Percentiles rank a stretch among this genome's conserved stretches.
Conservation (phyloP, 176 grass and related monocot genomes). For the Aechmea fasciata region DNA sequence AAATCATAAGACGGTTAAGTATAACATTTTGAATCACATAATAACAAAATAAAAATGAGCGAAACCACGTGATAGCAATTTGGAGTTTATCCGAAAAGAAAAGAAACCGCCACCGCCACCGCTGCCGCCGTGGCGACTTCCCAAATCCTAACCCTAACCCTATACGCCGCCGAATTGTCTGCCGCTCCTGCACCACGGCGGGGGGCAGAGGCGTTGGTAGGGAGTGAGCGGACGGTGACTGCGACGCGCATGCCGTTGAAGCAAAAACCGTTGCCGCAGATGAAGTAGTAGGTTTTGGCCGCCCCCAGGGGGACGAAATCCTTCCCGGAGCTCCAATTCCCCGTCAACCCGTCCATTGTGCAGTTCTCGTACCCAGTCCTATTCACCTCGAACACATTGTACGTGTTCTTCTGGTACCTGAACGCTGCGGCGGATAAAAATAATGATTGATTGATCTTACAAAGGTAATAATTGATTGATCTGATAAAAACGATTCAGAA, state of each 20-base stretch:
- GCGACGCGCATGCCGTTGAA: constrained; percentile 66
- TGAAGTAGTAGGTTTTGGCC: constrained; percentile 58
- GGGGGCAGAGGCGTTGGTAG: constrained; percentile 16
- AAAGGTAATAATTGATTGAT: too few species aligned
- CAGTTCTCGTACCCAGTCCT: constrained; percentile 78
- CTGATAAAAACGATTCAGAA: too few species aligned
- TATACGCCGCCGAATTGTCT: too few species aligned
- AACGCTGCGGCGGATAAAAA: constrained; percentile 33
- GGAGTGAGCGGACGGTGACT: constrained; percentile 31
- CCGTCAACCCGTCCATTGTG: constrained; percentile 59
- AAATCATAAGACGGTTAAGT: too few species aligned
- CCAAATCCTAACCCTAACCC: too few species aligned
- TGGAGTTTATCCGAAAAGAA: too few species aligned
- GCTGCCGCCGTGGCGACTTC: too few species aligned
- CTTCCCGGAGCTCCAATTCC: constrained; percentile 92
- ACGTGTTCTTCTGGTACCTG: constrained; percentile 69
- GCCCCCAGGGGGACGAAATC: constrained; percentile 63
- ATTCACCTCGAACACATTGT: constrained; percentile 92
- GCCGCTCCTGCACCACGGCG: neutral
- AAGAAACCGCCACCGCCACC: too few species aligned
- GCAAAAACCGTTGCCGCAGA: constrained; percentile 83
- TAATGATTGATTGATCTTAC: neutral
- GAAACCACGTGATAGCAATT: too few species aligned
- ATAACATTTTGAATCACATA: too few species aligned
- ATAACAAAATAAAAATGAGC: too few species aligned